Evolutionary conservation across 495 filamentous ascomycete genomes (phyloP).

Genomic region (Aspergillus conjunctus): DNA sequence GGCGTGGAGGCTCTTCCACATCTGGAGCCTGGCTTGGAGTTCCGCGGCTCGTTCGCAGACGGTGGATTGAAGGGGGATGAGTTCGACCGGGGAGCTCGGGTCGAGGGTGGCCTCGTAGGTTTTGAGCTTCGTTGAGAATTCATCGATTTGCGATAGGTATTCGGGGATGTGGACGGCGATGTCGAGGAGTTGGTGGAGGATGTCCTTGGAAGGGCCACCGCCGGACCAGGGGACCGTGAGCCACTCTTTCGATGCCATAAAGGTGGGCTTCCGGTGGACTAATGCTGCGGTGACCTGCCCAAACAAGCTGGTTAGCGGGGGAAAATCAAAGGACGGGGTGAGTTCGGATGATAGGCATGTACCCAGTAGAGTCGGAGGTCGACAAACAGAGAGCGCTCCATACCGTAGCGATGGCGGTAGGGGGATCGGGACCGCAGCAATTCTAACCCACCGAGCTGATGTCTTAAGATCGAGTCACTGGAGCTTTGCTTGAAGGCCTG

Average conservation of each 20-base stretch:
- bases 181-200: constrained; percentile 29
- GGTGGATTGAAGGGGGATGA: constrained; percentile 19
- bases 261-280: constrained; percentile 28
- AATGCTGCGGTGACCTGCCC: constrained; percentile 30
- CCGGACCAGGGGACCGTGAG: constrained; percentile 29
- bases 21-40: constrained; percentile 24
- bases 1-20: constrained; percentile 26
- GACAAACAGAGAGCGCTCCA: constrained; percentile 33
- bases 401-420: constrained; percentile 30
- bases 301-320: neutral
- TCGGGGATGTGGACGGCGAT: constrained; percentile 33
- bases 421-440: constrained; percentile 27
- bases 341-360: neutral
- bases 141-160: constrained; percentile 27
- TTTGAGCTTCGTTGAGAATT: constrained; percentile 16
- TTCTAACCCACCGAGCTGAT: constrained; percentile 31
- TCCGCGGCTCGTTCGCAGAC: constrained; percentile 27
- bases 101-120: neutral
- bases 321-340: no score
- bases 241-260: constrained; percentile 30
- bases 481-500: constrained; percentile 34
- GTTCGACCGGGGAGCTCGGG: constrained; percentile 11
- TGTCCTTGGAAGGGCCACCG: constrained; percentile 26
- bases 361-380: constrained; percentile 35
- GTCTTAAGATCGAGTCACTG: constrained; percentile 27